Conservation (phyloP, 257 asterid genomes). For the Solanum raphanifolium region DNA sequence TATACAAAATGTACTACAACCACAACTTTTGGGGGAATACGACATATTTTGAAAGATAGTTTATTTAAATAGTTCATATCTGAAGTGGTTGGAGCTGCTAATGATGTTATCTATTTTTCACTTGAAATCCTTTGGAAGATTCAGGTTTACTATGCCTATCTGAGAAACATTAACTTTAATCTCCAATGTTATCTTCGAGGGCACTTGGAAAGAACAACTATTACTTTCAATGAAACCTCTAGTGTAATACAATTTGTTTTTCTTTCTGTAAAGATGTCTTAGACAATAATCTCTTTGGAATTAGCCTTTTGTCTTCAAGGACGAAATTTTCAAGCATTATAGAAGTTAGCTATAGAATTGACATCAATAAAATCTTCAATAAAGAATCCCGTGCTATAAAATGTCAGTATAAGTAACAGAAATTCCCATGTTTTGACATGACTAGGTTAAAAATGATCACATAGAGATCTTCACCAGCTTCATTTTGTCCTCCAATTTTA, state of each 20-base stretch:
- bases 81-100: background rate
- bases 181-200: background rate
- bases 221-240: background rate
- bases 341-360: background rate
- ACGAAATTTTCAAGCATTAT: background rate
- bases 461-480: background rate
- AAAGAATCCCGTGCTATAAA: background rate
- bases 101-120: background rate
- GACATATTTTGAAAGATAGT: background rate
- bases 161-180: background rate
- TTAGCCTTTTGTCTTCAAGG: background rate
- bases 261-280: background rate
- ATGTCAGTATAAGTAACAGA: background rate
- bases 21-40: background rate
- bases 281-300: background rate
- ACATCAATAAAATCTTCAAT: background rate
- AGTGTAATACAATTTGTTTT: background rate
- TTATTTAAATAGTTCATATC: background rate
- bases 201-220: background rate
- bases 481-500: background rate
- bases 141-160: background rate
- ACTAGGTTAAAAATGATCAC: background rate
- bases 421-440: background rate
- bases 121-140: background rate
- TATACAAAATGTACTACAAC: background rate